Base-by-base conservation (phyloP, 768 basidiomycete genomes). In the Exsudoporus frostii region DNA sequence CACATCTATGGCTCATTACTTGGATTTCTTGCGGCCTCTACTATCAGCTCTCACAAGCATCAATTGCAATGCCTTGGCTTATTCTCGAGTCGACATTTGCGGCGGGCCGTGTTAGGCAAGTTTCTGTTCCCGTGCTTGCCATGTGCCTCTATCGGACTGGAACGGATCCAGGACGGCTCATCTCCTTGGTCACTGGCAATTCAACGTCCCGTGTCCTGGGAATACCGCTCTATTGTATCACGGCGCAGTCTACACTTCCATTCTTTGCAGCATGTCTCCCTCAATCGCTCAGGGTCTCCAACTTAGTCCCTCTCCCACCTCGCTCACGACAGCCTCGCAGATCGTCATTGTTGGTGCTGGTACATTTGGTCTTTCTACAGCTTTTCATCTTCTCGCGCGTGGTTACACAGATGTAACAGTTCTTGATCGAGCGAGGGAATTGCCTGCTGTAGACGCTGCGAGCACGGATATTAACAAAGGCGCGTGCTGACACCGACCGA, bases 341-440 rank as follows among this genome's bases (percentile, higher is more conserved):
- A 55, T 68, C 41, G 63, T 92, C 48, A 85, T 94, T 55, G 75
- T 92, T 39, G 92, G 92, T 25, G 85, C 89, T 37, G 92, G 92
- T 5, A 85, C 85, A 58, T 95, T 95, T 66, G 94, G 94, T 7
- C 73, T 91, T 45, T 94, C 92, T 17, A 89, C 94, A 0, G 94
- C 92, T 2, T 79, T 84, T 59, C 84, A 91, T 65, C 82, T 96
- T 47, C 74, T 95, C 45, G 67, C 73, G 50, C 73, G 84, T 54
- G 86, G 88, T 17, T 93, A 85, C 70, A 76, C 69, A 15, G 63
- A 85, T 52, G 79, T 96, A 56, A 90, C 83, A 0, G 71, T 97
- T 7, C 74, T 96, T 45, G 94, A 96, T 65, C 79, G 85, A 57
- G 81, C 89, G 7, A 62, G 65, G 1, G 71, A 72, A 3, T 64